Base-by-base conservation (phyloP, 2,329 filamentous ascomycete species). In the Magnaporthiopsis incrustans region DNA sequence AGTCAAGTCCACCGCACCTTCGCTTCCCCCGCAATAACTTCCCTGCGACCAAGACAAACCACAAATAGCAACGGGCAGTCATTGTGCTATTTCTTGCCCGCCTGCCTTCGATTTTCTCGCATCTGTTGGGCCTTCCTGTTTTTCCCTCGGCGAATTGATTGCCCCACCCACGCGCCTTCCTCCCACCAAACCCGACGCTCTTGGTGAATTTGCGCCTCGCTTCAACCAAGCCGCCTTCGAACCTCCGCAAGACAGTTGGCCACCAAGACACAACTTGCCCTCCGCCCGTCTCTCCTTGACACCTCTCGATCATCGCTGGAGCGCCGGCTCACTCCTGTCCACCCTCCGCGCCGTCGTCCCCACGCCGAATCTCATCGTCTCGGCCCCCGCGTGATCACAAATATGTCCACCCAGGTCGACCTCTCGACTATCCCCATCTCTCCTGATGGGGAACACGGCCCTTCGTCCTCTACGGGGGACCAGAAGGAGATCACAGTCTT, bases 401-500 rank as follows among this genome's bases (percentile, higher is more conserved):
- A 38, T 61, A 80, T 80, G 77, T 72, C 78, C 61, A 75, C 84
- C 71, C 86, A 86, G 74, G 86, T 89, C 75, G 86, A 89, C 69
- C 80, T 89, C 66, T 86, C 85, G 66, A 88, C 86, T 62, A 89
- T 89, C 66, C 86, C 86, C 70, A 84, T 89, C 75, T 87, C 85
- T 62, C 86, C 85, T 63, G 82, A 81, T 67, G 85, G 88, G 68
- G 83, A 84, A 70, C 84, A 84, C 73, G 77, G 66, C 76, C 80
- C 64, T 76, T 78, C 68, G 72, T 76, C 64, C 18, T 57, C 64
- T 65, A 25, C 12, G 57, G 72, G 74, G 64, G 81, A 82, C 63
- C 79, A 81, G 68, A 88, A 93, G 74, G 82, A 90, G 62, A 84
- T 97, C 72, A 99, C 95, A 60, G 94, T 99, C 71, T 99, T 99